A percentile compares a stretch with the other conserved stretches of the same genome.
These are phyloP conservation scores for Aureobasidium leucospermi DNA, from an alignment of 2,329 filamentous ascomycete species.

Conservation along the genomic window DNA sequence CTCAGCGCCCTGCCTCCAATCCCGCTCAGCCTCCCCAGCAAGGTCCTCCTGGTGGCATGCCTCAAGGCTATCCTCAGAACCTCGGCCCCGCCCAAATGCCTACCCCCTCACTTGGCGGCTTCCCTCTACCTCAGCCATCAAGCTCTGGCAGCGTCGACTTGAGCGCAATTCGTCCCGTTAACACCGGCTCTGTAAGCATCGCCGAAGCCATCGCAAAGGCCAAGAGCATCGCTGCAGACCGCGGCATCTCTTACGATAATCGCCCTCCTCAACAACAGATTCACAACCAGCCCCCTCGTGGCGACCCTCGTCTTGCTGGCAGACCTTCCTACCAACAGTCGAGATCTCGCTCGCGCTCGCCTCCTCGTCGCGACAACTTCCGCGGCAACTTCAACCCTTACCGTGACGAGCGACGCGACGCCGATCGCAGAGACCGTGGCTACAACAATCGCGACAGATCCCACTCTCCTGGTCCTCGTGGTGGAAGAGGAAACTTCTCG, in stretches of 20 bases:
- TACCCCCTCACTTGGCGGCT: conserved; percentile 35
- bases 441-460: conserved; percentile 65
- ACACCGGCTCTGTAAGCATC: conserved; percentile 74
- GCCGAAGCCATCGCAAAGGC: conserved; percentile 79
- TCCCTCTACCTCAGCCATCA: conserved; percentile 58
- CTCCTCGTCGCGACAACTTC: conserved; percentile 60
- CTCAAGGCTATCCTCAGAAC: conserved; percentile 38
- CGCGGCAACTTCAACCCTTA: conserved; percentile 75
- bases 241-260: conserved; percentile 50
- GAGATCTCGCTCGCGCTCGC: conserved; percentile 63
- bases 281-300: conserved; percentile 25
- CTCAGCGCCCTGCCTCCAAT: conserved; percentile 42
- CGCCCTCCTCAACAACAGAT: conserved; percentile 16
- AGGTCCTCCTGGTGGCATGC: conserved; percentile 29
- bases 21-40: conserved; percentile 22
- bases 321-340: conserved; percentile 53
- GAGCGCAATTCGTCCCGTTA: conserved; percentile 70
- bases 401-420: conserved; percentile 73
- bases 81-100: conserved; percentile 22
- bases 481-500: conserved; percentile 26
- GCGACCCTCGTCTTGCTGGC: conserved; percentile 43
- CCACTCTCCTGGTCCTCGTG: conserved; percentile 57
- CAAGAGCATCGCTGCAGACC: conserved; percentile 72
- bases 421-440: conserved; percentile 47
- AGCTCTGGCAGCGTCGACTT: conserved; percentile 72